Conservation (phyloP, 176 grass and related monocot genomes). For the Bromus sterilis region DNA sequence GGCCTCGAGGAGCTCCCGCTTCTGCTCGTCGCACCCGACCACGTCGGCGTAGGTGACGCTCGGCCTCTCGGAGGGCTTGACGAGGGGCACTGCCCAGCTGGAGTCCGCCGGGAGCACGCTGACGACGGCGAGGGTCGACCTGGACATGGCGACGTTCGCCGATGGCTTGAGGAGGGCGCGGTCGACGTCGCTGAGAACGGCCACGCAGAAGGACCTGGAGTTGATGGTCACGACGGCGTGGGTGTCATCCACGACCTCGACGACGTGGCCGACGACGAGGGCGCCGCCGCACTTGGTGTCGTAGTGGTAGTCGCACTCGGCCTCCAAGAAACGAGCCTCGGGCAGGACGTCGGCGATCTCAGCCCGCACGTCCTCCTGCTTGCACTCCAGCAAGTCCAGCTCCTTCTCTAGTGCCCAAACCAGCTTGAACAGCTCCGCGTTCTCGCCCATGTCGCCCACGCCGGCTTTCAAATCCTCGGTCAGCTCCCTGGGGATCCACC, state of each 20-base stretch:
- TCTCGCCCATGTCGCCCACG: not conserved
- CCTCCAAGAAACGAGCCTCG: not conserved
- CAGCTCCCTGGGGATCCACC: not conserved
- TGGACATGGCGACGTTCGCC: not conserved
- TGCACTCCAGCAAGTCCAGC: not conserved
- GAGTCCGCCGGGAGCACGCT: not conserved
- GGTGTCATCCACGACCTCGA: not conserved
- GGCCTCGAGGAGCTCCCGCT: constrained; percentile 29
- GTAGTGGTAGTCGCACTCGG: not conserved
- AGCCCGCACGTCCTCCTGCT: not conserved
- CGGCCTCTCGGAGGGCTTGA: not conserved
- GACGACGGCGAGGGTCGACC: not conserved
- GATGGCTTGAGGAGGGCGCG: not conserved
- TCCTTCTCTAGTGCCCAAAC: not conserved
- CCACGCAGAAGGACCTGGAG: not conserved
- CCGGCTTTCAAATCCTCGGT: not conserved
- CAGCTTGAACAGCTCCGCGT: not conserved
- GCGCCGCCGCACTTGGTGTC: not conserved
- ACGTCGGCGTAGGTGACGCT: constrained; percentile 36
- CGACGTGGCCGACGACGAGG: not conserved
- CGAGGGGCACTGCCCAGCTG: not conserved
- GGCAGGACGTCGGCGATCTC: not conserved
- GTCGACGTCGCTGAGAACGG: not conserved
- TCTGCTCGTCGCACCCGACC: constrained; percentile 35
- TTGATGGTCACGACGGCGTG: not conserved